Conservation (phyloP, 2,329 filamentous ascomycete genomes). For the Orbilia blumenaviensis region DNA sequence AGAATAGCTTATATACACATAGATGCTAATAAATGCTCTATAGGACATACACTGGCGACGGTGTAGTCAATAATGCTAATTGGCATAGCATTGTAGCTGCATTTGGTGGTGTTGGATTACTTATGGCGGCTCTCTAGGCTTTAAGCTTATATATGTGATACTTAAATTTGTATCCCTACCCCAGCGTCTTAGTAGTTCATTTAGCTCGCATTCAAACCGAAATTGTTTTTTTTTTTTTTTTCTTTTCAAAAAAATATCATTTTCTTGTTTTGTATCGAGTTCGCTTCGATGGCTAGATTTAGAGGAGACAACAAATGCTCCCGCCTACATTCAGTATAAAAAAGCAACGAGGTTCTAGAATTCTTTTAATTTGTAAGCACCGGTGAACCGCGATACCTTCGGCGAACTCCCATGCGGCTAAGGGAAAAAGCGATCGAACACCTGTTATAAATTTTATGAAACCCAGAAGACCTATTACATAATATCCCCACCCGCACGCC, state of each 20-base stretch:
- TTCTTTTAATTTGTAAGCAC: constrained; percentile 2
- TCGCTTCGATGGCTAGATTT: no score
- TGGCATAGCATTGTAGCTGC: constrained; percentile 27
- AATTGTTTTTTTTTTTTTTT: no score
- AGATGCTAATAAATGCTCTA: not conserved
- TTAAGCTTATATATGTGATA: no score
- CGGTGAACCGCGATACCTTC: not conserved
- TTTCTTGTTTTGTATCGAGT: no score
- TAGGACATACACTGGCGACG: constrained; percentile 34
- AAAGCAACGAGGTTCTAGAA: no score
- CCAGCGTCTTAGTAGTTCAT: not conserved
- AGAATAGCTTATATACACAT: not conserved
- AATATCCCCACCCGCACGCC: constrained; percentile 12
- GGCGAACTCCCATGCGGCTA: not conserved
- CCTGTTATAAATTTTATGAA: constrained; percentile 8
- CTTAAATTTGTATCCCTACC: no score
- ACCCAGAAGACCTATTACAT: not conserved
- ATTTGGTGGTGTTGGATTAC: constrained; percentile 25
- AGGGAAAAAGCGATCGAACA: not conserved
- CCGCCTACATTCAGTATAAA: not conserved
- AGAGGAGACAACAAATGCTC: not conserved
- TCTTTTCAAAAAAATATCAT: no score
- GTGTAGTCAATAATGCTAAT: constrained; percentile 25
- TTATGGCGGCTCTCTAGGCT: constrained; percentile 30
- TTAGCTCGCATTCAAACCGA: constrained; percentile 5